phyloP scores from a whole-genome alignment of 2,329 filamentous ascomycete species.

The Neofusicoccum laricinum region DNA sequence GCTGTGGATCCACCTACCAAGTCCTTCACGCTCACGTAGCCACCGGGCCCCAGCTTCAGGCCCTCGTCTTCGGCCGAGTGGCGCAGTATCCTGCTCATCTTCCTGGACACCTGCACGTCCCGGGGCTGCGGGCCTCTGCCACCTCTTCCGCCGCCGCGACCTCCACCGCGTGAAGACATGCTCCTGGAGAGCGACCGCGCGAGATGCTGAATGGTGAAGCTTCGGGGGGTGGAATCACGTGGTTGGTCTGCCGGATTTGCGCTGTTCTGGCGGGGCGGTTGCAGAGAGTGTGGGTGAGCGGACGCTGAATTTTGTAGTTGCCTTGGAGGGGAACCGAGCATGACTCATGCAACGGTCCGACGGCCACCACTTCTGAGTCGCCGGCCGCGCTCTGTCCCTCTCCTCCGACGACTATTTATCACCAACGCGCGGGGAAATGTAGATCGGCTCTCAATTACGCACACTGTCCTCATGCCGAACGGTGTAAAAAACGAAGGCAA shows the following conservation, averaged over 20 bases:
- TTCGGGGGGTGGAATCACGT: neutral
- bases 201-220: neutral
- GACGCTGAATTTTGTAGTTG: neutral
- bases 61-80: constrained; percentile 62
- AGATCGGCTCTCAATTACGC: no score
- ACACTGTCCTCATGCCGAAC: no score
- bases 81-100: constrained; percentile 55
- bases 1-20: constrained; percentile 55
- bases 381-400: no score
- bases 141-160: neutral
- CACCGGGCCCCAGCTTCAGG: constrained; percentile 55
- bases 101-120: constrained; percentile 47
- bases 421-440: no score
- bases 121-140: constrained; percentile 29
- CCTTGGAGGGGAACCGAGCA: neutral
- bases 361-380: neutral
- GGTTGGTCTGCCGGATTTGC: neutral
- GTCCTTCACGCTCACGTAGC: constrained; percentile 60
- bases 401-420: no score
- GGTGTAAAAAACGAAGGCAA: no score
- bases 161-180: neutral
- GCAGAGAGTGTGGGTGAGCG: neutral
- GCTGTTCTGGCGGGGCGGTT: neutral
- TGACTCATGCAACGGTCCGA: neutral
- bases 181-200: neutral